Evolutionary conservation across 1,284 basidiomycete species (phyloP).

Genomic region (Ceratobasidium sp.): DNA sequence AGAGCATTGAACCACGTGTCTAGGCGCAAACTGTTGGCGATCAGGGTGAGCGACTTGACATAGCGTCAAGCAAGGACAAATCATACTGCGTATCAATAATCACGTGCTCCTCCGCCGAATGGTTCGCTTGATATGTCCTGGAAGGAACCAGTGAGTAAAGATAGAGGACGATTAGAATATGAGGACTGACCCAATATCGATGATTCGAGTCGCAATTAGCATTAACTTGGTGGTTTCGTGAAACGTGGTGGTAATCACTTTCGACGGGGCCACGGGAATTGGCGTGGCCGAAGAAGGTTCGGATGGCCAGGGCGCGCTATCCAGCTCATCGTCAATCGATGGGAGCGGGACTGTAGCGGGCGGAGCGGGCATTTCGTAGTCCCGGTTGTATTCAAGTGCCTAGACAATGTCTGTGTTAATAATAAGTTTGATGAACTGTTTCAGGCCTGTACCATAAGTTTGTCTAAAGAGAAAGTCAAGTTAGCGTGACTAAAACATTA

Average conservation of each 20-base stretch:
- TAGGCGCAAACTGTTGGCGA: constrained; percentile 65
- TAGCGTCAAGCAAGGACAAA: not conserved
- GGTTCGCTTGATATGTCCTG: not conserved
- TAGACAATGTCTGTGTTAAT: not conserved
- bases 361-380: constrained; percentile 64
- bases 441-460: not conserved
- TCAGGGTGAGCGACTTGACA: not conserved
- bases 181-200: constrained; percentile 67
- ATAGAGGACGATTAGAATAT: not conserved
- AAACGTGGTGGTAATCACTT: constrained; percentile 66
- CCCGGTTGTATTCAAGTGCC: constrained; percentile 60
- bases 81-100: constrained; percentile 32
- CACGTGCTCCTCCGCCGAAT: constrained; percentile 2
- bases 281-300: not conserved
- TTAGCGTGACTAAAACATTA: not conserved
- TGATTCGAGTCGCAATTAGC: constrained; percentile 68
- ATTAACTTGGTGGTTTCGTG: constrained; percentile 68
- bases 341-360: constrained; percentile 19
- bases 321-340: constrained; percentile 8
- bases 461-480: not conserved
- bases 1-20: constrained; percentile 73
- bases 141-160: not conserved
- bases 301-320: constrained; percentile 21
- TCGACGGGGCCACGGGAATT: not conserved
- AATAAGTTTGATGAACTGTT: no score